Conservation (phyloP, 106 monocot species). For the Narthecium ossifragum region DNA sequence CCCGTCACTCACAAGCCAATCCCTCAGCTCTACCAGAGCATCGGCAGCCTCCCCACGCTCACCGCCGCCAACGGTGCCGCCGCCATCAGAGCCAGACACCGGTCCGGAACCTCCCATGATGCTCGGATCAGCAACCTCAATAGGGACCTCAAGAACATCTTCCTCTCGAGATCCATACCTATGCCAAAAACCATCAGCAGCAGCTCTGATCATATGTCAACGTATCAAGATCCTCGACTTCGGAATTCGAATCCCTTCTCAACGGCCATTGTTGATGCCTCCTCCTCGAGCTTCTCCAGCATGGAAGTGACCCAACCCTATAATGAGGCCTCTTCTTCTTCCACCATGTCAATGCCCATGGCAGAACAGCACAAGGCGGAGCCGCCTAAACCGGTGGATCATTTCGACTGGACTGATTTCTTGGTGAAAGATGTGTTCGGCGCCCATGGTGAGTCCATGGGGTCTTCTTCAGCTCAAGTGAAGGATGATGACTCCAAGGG, state of each 20-base stretch:
- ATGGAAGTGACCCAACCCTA: background rate
- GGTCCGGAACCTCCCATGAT: background rate
- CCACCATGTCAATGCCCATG: background rate
- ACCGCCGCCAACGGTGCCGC: conserved; percentile 7
- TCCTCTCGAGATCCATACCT: conserved; percentile 8
- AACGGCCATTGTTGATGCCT: too few species aligned
- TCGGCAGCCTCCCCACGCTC: conserved; percentile 22
- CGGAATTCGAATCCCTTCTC: background rate
- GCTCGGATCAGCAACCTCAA: conserved; percentile 15
- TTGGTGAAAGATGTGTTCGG: conserved; percentile 28
- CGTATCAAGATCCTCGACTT: background rate
- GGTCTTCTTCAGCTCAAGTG: too few species aligned
- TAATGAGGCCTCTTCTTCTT: conserved; percentile 10
- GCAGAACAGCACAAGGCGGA: background rate
- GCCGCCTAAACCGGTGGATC: background rate
- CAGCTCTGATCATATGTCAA: background rate
- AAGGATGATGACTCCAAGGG: background rate
- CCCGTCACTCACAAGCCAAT: conserved; percentile 96
- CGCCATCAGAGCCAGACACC: background rate
- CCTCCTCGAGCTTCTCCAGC: background rate
- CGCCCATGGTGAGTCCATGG: background rate
- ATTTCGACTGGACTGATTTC: conserved; percentile 49
- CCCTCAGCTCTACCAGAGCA: conserved; percentile 53
- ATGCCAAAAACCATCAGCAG: background rate
- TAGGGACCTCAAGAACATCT: conserved; percentile 31